Percentiles rank a stretch among this genome's conserved stretches.
These are phyloP conservation scores for Petrea volubilis DNA, from an alignment of 257 asterid species.

Conservation along the genomic window DNA sequence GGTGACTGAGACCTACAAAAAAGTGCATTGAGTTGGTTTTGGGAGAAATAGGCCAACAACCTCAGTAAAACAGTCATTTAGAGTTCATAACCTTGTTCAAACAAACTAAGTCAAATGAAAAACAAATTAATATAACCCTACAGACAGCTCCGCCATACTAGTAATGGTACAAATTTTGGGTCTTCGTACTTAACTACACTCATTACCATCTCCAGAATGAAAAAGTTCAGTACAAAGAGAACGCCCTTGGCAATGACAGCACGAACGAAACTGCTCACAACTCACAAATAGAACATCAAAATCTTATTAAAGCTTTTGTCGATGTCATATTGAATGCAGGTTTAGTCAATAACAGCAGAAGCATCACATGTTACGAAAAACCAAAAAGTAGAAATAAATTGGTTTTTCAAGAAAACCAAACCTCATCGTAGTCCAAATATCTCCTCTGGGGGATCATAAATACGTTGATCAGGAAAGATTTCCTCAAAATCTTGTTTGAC, in stretches of 20 bases:
- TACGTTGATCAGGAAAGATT: constrained; percentile 81
- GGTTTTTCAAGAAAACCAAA: constrained; percentile 8
- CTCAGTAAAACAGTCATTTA: not conserved
- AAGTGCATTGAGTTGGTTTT: not conserved
- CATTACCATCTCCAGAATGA: too few species aligned
- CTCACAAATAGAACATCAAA: not conserved
- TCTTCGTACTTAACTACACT: not conserved
- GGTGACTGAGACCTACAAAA: not conserved
- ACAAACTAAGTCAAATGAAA: not conserved
- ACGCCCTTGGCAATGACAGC: not conserved
- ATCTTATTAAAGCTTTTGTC: not conserved
- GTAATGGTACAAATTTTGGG: not conserved
- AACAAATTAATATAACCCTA: not conserved
- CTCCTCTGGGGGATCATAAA: constrained; percentile 95
- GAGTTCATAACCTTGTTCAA: not conserved
- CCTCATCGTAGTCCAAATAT: constrained; percentile 87
- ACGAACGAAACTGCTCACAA: not conserved
- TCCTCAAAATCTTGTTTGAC: constrained; percentile 97
- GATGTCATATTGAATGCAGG: not conserved
- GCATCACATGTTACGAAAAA: not conserved
- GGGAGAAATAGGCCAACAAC: not conserved
- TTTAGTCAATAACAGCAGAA: not conserved
- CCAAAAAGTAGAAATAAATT: not conserved
- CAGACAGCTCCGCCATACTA: not conserved
- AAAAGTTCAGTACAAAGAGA: not conserved